phyloP scores from a whole-genome alignment of 129 eudicot species.

The Pittosporum tobira region DNA sequence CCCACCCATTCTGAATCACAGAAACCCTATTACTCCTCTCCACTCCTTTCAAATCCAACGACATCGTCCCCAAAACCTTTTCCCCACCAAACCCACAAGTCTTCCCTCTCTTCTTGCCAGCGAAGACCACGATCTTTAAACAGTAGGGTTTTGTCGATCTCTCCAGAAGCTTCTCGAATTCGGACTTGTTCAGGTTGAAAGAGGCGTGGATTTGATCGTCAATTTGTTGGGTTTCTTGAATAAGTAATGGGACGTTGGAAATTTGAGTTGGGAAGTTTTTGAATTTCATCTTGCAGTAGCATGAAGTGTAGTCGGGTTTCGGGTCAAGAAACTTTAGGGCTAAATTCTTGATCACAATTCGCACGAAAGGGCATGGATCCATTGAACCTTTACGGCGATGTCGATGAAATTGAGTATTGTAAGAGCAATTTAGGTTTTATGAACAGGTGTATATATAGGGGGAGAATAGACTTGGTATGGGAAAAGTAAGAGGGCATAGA shows the following conservation, averaged over 20 bases:
- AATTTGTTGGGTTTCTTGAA: conserved; percentile 27
- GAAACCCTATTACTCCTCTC: conserved; percentile 21
- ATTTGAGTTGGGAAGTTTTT: conserved; percentile 40
- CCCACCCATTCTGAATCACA: conserved; percentile 68
- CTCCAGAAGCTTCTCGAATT: conserved; percentile 34
- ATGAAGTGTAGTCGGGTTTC: conserved; percentile 5
- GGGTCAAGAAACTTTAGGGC: conserved; percentile 22
- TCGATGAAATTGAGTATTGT: background rate
- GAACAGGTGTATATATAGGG: conserved; percentile 1
- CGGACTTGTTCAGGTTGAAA: conserved; percentile 42
- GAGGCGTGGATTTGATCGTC: conserved; percentile 38
- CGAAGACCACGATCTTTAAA: conserved; percentile 41
- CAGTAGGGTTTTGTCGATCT: conserved; percentile 5
- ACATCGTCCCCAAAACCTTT: conserved; percentile 43
- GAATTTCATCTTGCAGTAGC: conserved; percentile 60
- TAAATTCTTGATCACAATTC: conserved; percentile 41
- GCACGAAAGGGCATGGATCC: conserved; percentile 81
- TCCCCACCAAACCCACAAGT: conserved; percentile 42
- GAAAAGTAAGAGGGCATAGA: conserved; percentile 7
- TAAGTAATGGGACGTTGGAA: conserved; percentile 21
- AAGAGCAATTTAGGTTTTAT: background rate
- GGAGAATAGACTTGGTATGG: background rate
- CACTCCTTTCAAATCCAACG: conserved; percentile 31
- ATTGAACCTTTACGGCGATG: conserved; percentile 19
- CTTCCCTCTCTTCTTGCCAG: conserved; percentile 11